Conservation (phyloP, 495 filamentous ascomycete species). For the Penicillium steckii region DNA sequence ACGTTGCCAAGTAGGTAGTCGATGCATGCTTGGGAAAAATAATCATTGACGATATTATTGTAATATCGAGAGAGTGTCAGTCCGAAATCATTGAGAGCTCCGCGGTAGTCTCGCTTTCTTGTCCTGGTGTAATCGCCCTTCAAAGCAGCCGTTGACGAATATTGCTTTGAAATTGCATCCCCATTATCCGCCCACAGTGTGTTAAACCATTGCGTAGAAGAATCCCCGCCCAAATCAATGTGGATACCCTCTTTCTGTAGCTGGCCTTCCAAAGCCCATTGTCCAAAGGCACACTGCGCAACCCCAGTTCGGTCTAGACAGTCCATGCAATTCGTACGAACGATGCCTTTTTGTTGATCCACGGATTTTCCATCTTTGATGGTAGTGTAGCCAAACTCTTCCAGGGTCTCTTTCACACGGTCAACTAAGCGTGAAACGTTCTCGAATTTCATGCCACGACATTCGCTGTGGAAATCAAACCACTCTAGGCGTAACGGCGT, state of each 20-base stretch:
- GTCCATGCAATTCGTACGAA: slow-evolving; percentile 97
- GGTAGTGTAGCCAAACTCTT: slow-evolving; percentile 62
- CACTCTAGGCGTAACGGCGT: slow-evolving; percentile 73
- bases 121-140: slow-evolving; percentile 96
- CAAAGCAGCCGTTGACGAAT: slow-evolving; percentile 87
- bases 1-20: slow-evolving; percentile 94
- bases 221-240: slow-evolving; percentile 65
- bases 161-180: slow-evolving; percentile 58
- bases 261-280: slow-evolving; percentile 72
- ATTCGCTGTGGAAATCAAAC: slow-evolving; percentile 93
- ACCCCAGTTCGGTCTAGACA: slow-evolving; percentile 94
- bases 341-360: slow-evolving; percentile 65
- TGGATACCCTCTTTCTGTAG: slow-evolving; percentile 71
- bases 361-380: slow-evolving; percentile 49
- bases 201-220: slow-evolving; percentile 87
- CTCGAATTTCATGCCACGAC: slow-evolving; percentile 95
- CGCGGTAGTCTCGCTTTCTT: slow-evolving; percentile 83
- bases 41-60: slow-evolving; percentile 90
- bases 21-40: slow-evolving; percentile 90
- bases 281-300: slow-evolving; percentile 82
- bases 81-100: slow-evolving; percentile 89
- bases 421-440: slow-evolving; percentile 80
- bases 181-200: slow-evolving; percentile 93
- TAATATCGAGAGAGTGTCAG: slow-evolving; percentile 69
- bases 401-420: slow-evolving; percentile 60